phyloP scores from a whole-genome alignment of 1,139 yeast species.

The Yamadazyma mexicana region DNA sequence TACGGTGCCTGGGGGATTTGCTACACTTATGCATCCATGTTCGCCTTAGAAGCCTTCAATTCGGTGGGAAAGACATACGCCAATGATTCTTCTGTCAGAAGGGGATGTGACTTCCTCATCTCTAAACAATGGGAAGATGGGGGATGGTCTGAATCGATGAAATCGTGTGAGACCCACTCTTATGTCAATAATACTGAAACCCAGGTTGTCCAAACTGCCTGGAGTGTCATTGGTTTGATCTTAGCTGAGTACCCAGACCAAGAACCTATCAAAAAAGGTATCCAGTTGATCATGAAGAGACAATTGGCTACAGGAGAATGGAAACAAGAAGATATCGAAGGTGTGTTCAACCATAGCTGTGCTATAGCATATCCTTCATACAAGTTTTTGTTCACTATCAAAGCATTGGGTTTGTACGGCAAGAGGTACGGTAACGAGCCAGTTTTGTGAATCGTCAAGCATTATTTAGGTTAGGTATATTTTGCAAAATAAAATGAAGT shows the following conservation, averaged over 20 bases:
- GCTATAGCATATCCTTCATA: conserved; percentile 97
- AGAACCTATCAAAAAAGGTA: conserved; percentile 61
- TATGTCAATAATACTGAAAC: conserved; percentile 65
- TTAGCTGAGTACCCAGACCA: conserved; percentile 79
- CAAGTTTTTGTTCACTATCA: conserved; percentile 84
- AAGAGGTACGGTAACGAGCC: conserved; percentile 22
- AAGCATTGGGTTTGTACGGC: conserved; percentile 82
- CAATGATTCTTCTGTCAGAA: conserved; percentile 60
- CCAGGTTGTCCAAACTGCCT: conserved; percentile 85
- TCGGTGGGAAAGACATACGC: conserved; percentile 65
- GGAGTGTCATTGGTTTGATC: conserved; percentile 85
- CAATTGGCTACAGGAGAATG: conserved; percentile 83
- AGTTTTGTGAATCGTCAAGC: not conserved
- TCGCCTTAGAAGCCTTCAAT: conserved; percentile 88
- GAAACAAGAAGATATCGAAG: conserved; percentile 84
- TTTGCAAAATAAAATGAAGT: too few relatives aligned
- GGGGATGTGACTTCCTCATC: conserved; percentile 84
- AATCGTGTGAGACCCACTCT: conserved; percentile 76
- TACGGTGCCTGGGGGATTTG: conserved; percentile 99
- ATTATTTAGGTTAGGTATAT: not conserved
- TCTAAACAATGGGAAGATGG: conserved; percentile 82
- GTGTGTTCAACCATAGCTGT: conserved; percentile 89
- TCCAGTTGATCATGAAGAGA: conserved; percentile 60
- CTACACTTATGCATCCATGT: conserved; percentile 95
- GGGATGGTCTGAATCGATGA: conserved; percentile 95